Base-by-base conservation (phyloP, 495 filamentous ascomycete species). In the Trichoderma reesei region DNA sequence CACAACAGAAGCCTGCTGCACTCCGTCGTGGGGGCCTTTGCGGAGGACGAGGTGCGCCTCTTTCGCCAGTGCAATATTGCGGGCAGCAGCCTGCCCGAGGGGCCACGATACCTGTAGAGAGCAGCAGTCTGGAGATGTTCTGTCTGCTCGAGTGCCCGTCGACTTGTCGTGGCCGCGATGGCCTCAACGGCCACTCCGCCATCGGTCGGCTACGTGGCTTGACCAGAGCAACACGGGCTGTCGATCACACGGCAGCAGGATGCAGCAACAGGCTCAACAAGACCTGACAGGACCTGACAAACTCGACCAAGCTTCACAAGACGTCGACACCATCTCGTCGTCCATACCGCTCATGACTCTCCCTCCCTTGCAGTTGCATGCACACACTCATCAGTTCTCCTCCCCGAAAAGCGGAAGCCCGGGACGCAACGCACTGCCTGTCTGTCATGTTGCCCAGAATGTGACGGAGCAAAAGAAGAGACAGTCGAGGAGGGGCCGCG, bases 51-150 rank as follows among this genome's bases (percentile, higher is more conserved):
- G 75, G 82, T 89, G 33, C 73, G 88, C 34, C 66, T 91, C 64
- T 90, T 91, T 67, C 74, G 88, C 63, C 88, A 91, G 77, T 90
- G 87, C 74, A 90, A 90, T 70, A 76, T 90, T 71, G 86, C 87
- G 39, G 85, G 83, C 38, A 83, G 78, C 59, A 75, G 77, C 64
- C 74, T 79, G 33, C 81, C 83, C 11, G 65, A 79, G 66, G 83
- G 83, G 0, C 81, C 82, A 3, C 51, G 59, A 56, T 56, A 56
- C 11, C 13, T 34, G 7, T 56, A n/a, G 38, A 11, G 6, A 39
- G 38, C 38, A 33, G 46, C 5, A n/a, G 20, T 56, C 3, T 2
- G 9, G 26, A 26, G 1, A 26, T 26, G 26, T 26, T 26, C 26
- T 26, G 26, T 26, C 1, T 26, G 26, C 26, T 26, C 26, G 26